phyloP scores from a whole-genome alignment of 2,329 filamentous ascomycete genomes.

The Diaporthe batatas region DNA sequence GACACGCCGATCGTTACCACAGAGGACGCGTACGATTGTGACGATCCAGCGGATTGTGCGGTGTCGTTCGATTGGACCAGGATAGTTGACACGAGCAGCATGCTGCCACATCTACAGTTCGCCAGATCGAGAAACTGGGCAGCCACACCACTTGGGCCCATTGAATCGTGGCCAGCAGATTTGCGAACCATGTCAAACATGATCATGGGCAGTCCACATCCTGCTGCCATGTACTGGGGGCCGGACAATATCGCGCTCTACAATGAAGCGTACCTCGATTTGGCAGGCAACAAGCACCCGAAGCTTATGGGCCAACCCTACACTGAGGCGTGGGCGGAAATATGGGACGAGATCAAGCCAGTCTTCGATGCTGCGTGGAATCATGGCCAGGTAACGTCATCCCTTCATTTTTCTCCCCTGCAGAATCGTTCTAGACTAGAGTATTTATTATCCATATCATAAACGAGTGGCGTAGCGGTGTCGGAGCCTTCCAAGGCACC shows the following conservation, averaged over 20 bases:
- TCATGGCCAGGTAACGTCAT: slow-evolving; percentile 62
- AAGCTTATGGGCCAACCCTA: slow-evolving; percentile 80
- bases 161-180: slow-evolving; percentile 79
- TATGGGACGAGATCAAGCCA: slow-evolving; percentile 78
- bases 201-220: slow-evolving; percentile 83
- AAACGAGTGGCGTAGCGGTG: too few relatives aligned
- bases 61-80: slow-evolving; percentile 86
- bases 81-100: slow-evolving; percentile 59
- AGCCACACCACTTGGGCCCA: slow-evolving; percentile 79
- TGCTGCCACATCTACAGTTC: slow-evolving; percentile 80
- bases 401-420: neutral
- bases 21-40: neutral
- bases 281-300: slow-evolving; percentile 79
- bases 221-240: slow-evolving; percentile 84
- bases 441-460: neutral
- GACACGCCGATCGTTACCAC: slow-evolving; percentile 43
- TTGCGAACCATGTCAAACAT: slow-evolving; percentile 84
- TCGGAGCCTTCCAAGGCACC: too few relatives aligned
- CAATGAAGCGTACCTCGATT: slow-evolving; percentile 76
- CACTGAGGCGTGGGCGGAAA: slow-evolving; percentile 77
- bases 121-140: slow-evolving; percentile 81
- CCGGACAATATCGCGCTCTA: slow-evolving; percentile 74
- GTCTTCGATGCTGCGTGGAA: slow-evolving; percentile 76
- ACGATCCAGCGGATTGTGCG: slow-evolving; percentile 44
- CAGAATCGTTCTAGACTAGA: too few relatives aligned